These are phyloP conservation scores for Hypoxylon trugodes DNA, from an alignment of 495 filamentous ascomycete genomes.

Conservation along the genomic window DNA sequence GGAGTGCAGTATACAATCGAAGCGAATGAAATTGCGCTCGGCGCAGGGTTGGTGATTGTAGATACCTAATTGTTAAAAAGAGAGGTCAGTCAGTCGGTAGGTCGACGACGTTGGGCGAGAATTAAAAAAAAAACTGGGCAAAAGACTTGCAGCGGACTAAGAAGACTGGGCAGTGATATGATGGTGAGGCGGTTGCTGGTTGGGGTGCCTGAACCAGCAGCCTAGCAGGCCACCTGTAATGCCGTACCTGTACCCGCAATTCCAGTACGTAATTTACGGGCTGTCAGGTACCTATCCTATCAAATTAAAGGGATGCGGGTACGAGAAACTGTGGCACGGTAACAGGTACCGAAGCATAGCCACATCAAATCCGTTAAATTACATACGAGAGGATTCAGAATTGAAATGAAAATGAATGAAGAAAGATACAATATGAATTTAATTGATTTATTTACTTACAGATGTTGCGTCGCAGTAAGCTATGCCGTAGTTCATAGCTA, in stretches of 20 bases:
- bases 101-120: slow-evolving; percentile 28
- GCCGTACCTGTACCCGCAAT: slow-evolving; percentile 24
- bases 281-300: slow-evolving; percentile 7
- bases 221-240: no score
- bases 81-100: no score
- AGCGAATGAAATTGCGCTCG: slow-evolving; percentile 46
- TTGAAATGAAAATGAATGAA: no score
- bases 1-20: slow-evolving; percentile 16
- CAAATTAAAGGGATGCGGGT: slow-evolving; percentile 30
- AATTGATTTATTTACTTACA: no score
- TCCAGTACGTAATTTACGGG: slow-evolving; percentile 19
- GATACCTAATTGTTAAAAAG: slow-evolving; percentile 24
- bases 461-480: no score
- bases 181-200: slow-evolving; percentile 9
- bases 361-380: not conserved
- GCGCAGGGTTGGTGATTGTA: slow-evolving; percentile 42
- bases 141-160: no score
- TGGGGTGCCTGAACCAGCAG: not conserved
- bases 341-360: not conserved
- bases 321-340: slow-evolving; percentile 19
- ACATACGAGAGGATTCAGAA: no score
- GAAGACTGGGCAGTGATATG: slow-evolving; percentile 10
- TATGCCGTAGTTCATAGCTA: no score
- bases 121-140: slow-evolving; percentile 34
- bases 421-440: no score